A percentile compares a stretch with the other conserved stretches of the same genome.
Evolutionary conservation across 768 basidiomycete genomes (phyloP).

Genomic region (Pisolithus tinctorius): DNA sequence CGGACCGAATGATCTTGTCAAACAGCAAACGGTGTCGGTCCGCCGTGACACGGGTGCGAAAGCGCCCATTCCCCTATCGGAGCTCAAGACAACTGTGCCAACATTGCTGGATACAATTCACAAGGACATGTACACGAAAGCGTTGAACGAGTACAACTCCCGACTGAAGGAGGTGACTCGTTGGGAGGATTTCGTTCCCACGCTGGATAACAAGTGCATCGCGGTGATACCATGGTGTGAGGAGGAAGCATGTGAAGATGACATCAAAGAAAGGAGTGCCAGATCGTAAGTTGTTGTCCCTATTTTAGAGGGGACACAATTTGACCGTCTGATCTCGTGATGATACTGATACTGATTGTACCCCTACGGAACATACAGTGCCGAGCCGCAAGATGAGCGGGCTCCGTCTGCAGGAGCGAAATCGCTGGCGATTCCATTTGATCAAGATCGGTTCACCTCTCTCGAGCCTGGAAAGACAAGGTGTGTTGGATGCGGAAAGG

Average conservation of each 20-base stretch:
- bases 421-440: conserved; percentile 92
- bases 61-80: conserved; percentile 43
- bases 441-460: conserved; percentile 74
- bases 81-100: conserved; percentile 45
- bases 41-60: conserved; percentile 76
- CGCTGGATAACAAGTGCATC: conserved; percentile 82
- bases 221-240: conserved; percentile 97
- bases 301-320: not conserved
- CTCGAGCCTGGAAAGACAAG: conserved; percentile 83
- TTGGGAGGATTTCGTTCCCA: conserved; percentile 92
- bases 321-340: not conserved
- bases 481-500: conserved; percentile 81
- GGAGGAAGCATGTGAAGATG: conserved; percentile 86
- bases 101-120: conserved; percentile 82
- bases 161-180: conserved; percentile 66
- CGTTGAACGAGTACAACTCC: conserved; percentile 65
- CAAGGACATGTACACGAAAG: conserved; percentile 76
- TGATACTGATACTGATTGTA: conserved; percentile 2
- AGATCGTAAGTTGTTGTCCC: conserved; percentile 48
- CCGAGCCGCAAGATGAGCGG: conserved; percentile 87
- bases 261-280: conserved; percentile 93
- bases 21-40: conserved; percentile 74
- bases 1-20: conserved; percentile 86
- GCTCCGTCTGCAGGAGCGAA: conserved; percentile 98
- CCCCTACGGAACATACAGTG: conserved; percentile 34